A percentile compares a stretch with the other conserved stretches of the same genome.
These are phyloP conservation scores for Paradendryphiella salina DNA, from an alignment of 2,329 filamentous ascomycete species.

Conservation along the genomic window DNA sequence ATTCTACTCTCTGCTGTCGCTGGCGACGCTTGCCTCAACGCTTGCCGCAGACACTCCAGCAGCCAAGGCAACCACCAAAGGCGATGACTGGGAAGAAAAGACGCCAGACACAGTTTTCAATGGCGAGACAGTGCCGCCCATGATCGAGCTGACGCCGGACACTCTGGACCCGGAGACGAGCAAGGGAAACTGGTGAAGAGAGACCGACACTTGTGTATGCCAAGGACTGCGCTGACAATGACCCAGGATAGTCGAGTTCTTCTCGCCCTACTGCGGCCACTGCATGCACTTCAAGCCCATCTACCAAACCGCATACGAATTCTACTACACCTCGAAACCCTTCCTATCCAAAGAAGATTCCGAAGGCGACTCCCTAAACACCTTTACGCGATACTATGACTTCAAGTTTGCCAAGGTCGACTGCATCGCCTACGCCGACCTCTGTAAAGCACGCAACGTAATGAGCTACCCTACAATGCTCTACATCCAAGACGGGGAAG, in stretches of 20 bases:
- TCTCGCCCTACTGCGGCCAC: conserved; percentile 63
- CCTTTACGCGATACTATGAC: conserved; percentile 82
- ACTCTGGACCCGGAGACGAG: conserved; percentile 62
- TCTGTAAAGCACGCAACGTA: conserved; percentile 71
- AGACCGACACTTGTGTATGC: no score
- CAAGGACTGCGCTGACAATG: not conserved
- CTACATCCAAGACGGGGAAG: conserved; percentile 77
- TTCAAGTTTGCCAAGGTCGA: conserved; percentile 87
- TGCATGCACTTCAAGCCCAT: conserved; percentile 79
- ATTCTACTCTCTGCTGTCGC: conserved; percentile 44
- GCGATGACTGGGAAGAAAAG: conserved; percentile 37
- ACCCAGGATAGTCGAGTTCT: conserved; percentile 54
- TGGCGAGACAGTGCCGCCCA: conserved; percentile 65
- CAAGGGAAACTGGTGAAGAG: conserved; percentile 67
- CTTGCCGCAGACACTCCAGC: conserved; percentile 25
- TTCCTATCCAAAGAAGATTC: conserved; percentile 55
- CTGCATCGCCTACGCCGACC: conserved; percentile 79
- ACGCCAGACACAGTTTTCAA: conserved; percentile 64
- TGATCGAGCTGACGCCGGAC: conserved; percentile 62
- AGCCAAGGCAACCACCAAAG: conserved; percentile 19
- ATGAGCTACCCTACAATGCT: conserved; percentile 74
- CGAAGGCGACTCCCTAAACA: conserved; percentile 58
- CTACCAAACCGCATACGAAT: conserved; percentile 93
- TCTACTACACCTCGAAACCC: conserved; percentile 85
- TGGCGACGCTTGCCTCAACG: conserved; percentile 41